Evolutionary conservation across 176 grass and related monocot genomes (phyloP).

Genomic region (Aegilops tauschii): DNA sequence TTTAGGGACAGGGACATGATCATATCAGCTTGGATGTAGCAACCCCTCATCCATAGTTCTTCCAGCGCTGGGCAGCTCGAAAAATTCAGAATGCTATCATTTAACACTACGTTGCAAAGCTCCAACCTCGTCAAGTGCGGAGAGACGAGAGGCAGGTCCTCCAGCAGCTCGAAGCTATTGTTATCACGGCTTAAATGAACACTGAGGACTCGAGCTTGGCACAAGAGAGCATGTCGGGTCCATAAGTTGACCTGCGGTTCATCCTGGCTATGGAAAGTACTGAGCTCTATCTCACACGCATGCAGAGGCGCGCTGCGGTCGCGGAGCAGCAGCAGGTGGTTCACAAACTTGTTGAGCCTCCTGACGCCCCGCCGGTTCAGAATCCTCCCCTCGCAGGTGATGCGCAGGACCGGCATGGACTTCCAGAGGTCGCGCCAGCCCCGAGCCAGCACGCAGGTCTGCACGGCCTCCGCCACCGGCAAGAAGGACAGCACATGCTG

Average conservation of each 20-base stretch:
- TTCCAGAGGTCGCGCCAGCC: constrained; percentile 35
- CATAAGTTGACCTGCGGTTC: neutral
- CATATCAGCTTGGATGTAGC: neutral
- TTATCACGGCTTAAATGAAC: neutral
- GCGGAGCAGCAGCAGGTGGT: constrained; percentile 3
- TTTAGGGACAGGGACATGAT: constrained; percentile 2
- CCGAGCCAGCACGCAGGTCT: neutral
- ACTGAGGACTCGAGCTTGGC: neutral
- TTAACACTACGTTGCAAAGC: neutral
- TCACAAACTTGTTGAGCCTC: constrained; percentile 4
- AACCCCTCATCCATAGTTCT: neutral
- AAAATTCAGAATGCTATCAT: neutral
- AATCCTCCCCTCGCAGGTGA: neutral
- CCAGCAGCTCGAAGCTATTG: neutral
- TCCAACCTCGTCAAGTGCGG: constrained; percentile 12
- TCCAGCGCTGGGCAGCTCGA: constrained; percentile 22
- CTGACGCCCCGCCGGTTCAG: neutral
- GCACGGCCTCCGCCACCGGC: constrained; percentile 12
- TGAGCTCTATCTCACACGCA: constrained; percentile 6
- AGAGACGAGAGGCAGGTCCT: neutral
- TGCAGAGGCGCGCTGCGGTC: neutral
- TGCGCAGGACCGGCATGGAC: constrained; percentile 10
- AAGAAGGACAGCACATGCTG: constrained; percentile 29
- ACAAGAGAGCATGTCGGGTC: neutral
- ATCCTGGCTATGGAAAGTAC: neutral